Evolutionary conservation across 169 alveolate species (phyloP).

Genomic region (Plasmodium malariae): DNA sequence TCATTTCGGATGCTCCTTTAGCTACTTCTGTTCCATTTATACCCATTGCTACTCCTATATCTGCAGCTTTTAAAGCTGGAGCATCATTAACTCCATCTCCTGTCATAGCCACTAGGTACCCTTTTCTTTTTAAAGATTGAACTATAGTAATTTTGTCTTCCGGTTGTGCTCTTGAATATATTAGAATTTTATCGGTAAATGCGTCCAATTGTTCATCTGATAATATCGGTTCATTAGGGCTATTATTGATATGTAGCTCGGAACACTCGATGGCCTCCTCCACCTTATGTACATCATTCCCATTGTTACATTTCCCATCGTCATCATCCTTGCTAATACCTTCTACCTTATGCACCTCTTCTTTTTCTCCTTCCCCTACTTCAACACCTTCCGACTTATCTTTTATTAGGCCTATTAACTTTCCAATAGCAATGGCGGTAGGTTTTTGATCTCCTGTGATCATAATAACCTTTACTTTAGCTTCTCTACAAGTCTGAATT

Average conservation of each 20-base stretch:
- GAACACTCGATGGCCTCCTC: conserved; percentile 74
- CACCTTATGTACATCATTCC: no score
- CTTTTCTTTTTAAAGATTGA: conserved; percentile 91
- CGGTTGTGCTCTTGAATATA: conserved; percentile 91
- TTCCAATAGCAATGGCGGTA: conserved; percentile 91
- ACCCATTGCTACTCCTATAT: conserved; percentile 99
- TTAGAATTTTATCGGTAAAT: conserved; percentile 84
- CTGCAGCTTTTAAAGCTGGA: conserved; percentile 99
- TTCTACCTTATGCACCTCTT: neutral
- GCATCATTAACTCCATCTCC: conserved; percentile 99
- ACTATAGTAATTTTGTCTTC: conserved; percentile 94
- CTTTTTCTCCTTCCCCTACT: neutral
- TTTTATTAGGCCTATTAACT: conserved; percentile 90
- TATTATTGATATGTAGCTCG: conserved; percentile 85
- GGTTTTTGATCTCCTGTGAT: conserved; percentile 84
- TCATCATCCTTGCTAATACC: no score
- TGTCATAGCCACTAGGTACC: conserved; percentile 95
- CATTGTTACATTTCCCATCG: no score
- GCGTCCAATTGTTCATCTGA: conserved; percentile 87
- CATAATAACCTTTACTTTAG: conserved; percentile 99
- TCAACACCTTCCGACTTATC: neutral
- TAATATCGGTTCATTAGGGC: conserved; percentile 82
- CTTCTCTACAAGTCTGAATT: conserved; percentile 93
- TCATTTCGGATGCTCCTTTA: conserved; percentile 99
- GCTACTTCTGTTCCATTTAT: conserved; percentile 99